Evolutionary conservation across 2,329 filamentous ascomycete genomes (phyloP), one percentile per base, ranked within the genome.

Genomic region (Pseudogymnoascus sp.): DNA sequence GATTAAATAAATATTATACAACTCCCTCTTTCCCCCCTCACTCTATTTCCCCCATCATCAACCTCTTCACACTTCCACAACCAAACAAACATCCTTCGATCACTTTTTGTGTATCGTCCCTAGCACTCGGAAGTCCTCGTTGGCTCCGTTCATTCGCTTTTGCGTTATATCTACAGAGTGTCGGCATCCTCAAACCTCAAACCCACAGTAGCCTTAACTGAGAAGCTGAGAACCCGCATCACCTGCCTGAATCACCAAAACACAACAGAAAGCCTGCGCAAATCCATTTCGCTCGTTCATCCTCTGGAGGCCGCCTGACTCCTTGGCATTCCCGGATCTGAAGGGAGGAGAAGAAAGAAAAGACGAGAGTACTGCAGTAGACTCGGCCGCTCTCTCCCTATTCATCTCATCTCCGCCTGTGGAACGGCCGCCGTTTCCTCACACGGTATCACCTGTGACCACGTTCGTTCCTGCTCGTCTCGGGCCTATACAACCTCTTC

Each of bases 61-160:
- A 62, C 37, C 24, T 59, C 41, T 43, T 37, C 19, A 40, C 50
- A 40, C 24, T 40, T 33, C 19, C 6, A 16, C 31, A 41, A 16
- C 19, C 40, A 14, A 26, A 7, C 33, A 28, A n/a, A 10, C 14
- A 50, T 28, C 43, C 24, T 50, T 50, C 43, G 24, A 50, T 50
- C 43, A 50, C 43, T 28, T 71, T 70, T 65, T 69, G 64, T 66
- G 64, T 73, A 74, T 72, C 72, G 70, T 68, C 64, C 65, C 64
- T 63, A 73, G 14, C 43, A 50, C 75, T 82, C 85, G 85, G 85
- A 87, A 87, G 84, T 85, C 85, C 85, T 88, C 85, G 85, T 82
- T 78, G 85, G 81, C 85, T 88, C 85, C 85, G 86, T 84, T 87
- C 85, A 86, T 84, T 88, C 85, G 85, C 85, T 88, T 86, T 78